These are phyloP conservation scores for Pythium dissimile DNA, from an alignment of 352 stramenopile species.

Conservation along the genomic window DNA sequence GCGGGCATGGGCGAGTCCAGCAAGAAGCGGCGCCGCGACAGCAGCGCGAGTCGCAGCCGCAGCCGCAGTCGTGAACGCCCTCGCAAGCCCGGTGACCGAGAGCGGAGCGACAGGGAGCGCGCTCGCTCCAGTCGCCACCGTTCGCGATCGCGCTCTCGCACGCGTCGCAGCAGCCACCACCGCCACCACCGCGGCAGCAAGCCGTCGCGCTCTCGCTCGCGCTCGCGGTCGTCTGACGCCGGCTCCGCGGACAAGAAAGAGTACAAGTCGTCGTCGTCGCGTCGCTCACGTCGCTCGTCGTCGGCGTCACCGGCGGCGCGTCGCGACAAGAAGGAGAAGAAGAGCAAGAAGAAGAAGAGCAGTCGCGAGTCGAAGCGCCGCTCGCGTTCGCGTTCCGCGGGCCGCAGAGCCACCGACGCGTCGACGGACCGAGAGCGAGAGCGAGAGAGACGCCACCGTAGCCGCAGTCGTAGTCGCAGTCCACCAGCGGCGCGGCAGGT, in stretches of 20 bases:
- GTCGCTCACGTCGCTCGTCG: conserved; percentile 18
- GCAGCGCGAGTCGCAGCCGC: conserved; percentile 24
- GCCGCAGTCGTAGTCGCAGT: conserved; percentile 24
- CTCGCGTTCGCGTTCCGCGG: conserved; percentile 27
- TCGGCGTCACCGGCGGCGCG: conserved; percentile 2
- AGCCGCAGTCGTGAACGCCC: conserved; percentile 23
- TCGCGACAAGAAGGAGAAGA: conserved; percentile 16
- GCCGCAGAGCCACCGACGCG: background rate
- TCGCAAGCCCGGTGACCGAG: conserved; percentile 7
- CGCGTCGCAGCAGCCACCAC: background rate
- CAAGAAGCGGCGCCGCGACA: conserved; percentile 31
- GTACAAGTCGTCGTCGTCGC: too few relatives aligned
- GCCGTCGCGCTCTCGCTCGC: conserved; percentile 4
- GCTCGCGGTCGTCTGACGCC: background rate
- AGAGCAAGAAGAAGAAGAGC: conserved; percentile 12
- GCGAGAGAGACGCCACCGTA: too few relatives aligned
- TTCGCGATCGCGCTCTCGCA: conserved; percentile 7
- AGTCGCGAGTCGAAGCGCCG: conserved; percentile 1
- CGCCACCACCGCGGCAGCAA: conserved; percentile 2
- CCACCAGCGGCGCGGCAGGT: too few relatives aligned
- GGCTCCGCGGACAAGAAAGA: too few relatives aligned
- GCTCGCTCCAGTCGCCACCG: conserved; percentile 6
- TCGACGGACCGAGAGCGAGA: background rate
- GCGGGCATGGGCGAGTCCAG: conserved; percentile 25
- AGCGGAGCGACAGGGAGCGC: conserved; percentile 14